Conservation (phyloP, 345 rosid genomes). For the Cochlearia excelsa region DNA sequence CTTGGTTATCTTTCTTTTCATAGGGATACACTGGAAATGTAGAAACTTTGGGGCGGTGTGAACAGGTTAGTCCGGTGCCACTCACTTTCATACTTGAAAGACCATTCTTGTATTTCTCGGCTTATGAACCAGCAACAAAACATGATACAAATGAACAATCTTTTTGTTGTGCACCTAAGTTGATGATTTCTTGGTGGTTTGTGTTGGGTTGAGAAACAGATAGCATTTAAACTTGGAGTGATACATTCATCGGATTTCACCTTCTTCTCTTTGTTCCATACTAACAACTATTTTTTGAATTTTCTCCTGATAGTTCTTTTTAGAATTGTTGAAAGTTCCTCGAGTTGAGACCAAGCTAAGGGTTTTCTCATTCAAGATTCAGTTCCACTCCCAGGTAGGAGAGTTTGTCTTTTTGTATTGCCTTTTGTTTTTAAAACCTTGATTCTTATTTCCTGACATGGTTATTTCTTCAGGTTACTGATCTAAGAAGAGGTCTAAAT, state of each 20-base stretch:
- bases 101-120: slow-evolving; percentile 1
- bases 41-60: slow-evolving; percentile 78
- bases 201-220: background rate
- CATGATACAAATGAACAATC: slow-evolving; percentile 15
- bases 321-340: slow-evolving; percentile 78
- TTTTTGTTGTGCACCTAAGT: slow-evolving; percentile 11
- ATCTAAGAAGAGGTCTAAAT: slow-evolving; percentile 61
- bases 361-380: slow-evolving; percentile 72
- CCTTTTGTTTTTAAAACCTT: slow-evolving; percentile 20
- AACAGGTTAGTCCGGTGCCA: slow-evolving; percentile 49
- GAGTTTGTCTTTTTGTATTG: slow-evolving; percentile 24
- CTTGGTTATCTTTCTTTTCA: slow-evolving; percentile 24
- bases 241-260: background rate
- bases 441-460: slow-evolving; percentile 16
- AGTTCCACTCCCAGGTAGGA: slow-evolving; percentile 67
- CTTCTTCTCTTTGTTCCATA: background rate
- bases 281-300: slow-evolving; percentile 25
- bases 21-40: slow-evolving; percentile 63
- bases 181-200: background rate
- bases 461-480: slow-evolving; percentile 59
- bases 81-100: slow-evolving; percentile 17
- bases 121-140: slow-evolving; percentile 2
- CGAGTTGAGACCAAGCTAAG: slow-evolving; percentile 78
- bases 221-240: slow-evolving; percentile 5
- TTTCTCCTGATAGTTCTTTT: slow-evolving; percentile 58